Evolutionary conservation across 2,329 filamentous ascomycete species (phyloP).

Genomic region (Berkeleyomyces basicola): DNA sequence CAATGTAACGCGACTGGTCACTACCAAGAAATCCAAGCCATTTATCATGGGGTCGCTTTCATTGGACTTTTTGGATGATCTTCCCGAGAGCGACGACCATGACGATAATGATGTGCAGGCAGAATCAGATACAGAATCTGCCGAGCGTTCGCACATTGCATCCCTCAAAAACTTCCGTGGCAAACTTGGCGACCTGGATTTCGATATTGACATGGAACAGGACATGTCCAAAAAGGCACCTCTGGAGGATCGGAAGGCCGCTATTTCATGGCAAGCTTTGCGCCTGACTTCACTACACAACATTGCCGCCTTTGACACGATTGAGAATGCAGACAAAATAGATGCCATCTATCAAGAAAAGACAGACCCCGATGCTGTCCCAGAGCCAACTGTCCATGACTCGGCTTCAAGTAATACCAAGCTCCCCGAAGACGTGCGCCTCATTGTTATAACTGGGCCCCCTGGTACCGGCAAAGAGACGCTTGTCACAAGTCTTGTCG

Average conservation of each 20-base stretch:
- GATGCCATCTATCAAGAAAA: conserved; percentile 35
- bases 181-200: conserved; percentile 61
- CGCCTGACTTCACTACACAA: conserved; percentile 60
- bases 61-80: conserved; percentile 59
- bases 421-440: conserved; percentile 32
- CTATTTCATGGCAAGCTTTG: conserved; percentile 80
- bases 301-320: conserved; percentile 67
- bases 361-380: conserved; percentile 7
- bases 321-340: conserved; percentile 65
- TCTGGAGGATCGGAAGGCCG: conserved; percentile 56
- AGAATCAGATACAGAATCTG: not conserved
- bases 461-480: conserved; percentile 45
- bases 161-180: conserved; percentile 37
- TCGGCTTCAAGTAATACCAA: conserved; percentile 8
- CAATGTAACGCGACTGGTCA: conserved; percentile 47
- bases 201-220: conserved; percentile 71
- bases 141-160: not conserved
- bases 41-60: conserved; percentile 57
- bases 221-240: conserved; percentile 39
- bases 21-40: conserved; percentile 52
- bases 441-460: conserved; percentile 53
- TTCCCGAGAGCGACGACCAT: conserved; percentile 24
- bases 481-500: conserved; percentile 45
- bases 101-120: conserved; percentile 21
- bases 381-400: not conserved